These are phyloP conservation scores for Silene uniflora DNA, from an alignment of 148 eudicot genomes.

Conservation along the genomic window DNA sequence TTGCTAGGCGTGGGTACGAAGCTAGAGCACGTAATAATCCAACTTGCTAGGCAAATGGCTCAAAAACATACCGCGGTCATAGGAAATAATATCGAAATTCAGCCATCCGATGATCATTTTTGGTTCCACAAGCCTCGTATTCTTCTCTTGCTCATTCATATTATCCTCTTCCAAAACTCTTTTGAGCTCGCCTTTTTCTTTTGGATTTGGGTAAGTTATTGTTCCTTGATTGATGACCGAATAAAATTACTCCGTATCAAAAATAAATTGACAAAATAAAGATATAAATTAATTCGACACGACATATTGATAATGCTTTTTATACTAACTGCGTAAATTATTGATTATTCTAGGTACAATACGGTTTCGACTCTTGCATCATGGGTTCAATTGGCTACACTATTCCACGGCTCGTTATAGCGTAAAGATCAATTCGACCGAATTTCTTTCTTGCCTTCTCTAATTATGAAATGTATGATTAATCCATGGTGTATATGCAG, in stretches of 20 bases:
- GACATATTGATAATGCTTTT: too few species aligned
- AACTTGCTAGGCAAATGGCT: constrained; percentile 66
- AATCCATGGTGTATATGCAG: constrained; percentile 23
- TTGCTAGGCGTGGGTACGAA: constrained; percentile 73
- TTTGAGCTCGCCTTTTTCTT: constrained; percentile 74
- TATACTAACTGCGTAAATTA: too few species aligned
- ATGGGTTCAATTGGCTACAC: constrained; percentile 62
- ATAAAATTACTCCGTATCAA: too few species aligned
- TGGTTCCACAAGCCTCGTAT: constrained; percentile 65
- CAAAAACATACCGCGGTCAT: constrained; percentile 51
- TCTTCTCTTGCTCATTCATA: constrained; percentile 54
- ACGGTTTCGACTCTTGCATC: constrained; percentile 73
- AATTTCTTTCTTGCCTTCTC: neutral
- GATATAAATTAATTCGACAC: too few species aligned
- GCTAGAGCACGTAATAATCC: constrained; percentile 63
- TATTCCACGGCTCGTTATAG: constrained; percentile 57
- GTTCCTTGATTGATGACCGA: too few species aligned
- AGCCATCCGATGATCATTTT: constrained; percentile 66
- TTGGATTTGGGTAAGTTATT: constrained; percentile 51
- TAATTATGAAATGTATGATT: neutral
- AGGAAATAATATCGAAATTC: constrained; percentile 48
- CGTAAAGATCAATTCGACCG: constrained; percentile 30
- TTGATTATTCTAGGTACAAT: constrained; percentile 33
- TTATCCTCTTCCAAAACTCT: constrained; percentile 73
- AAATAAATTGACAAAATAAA: too few species aligned